phyloP scores from a whole-genome alignment of 1,139 yeast species.

The Yamadazyma kanchanaburiensis region DNA sequence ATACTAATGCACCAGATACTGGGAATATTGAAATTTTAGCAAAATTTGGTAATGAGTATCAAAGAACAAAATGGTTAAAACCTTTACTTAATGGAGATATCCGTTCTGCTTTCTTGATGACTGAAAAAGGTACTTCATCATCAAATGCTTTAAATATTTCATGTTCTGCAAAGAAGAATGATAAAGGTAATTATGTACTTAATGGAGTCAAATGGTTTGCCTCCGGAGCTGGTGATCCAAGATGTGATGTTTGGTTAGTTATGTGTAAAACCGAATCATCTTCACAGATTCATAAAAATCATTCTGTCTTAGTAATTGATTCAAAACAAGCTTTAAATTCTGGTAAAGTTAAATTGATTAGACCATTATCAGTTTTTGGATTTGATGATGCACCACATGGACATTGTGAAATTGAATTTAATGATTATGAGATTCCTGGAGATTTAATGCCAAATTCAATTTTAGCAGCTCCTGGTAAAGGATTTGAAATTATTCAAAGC shows the following conservation, averaged over 20 bases:
- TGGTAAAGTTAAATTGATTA: constrained; percentile 48
- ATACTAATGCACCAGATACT: constrained; percentile 70
- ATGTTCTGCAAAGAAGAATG: constrained; percentile 42
- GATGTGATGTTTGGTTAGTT: constrained; percentile 60
- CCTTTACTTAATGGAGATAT: constrained; percentile 60
- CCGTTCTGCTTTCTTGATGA: constrained; percentile 69
- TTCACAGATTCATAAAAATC: constrained; percentile 45
- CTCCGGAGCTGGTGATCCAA: constrained; percentile 73
- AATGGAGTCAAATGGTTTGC: constrained; percentile 77
- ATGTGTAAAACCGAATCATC: constrained; percentile 58
- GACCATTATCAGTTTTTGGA: constrained; percentile 61
- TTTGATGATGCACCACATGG: constrained; percentile 77
- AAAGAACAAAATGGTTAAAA: constrained; percentile 50
- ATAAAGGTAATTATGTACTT: constrained; percentile 49
- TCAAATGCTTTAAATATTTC: constrained; percentile 68
- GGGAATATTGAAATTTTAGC: constrained; percentile 73
- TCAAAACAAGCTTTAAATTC: constrained; percentile 48
- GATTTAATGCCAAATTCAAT: constrained; percentile 37
- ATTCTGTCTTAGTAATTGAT: constrained; percentile 59
- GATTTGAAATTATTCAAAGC: constrained; percentile 67
- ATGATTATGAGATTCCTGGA: constrained; percentile 46
- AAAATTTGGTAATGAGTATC: constrained; percentile 52
- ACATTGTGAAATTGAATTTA: constrained; percentile 60
- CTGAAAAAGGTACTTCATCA: constrained; percentile 64
- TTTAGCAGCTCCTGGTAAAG: constrained; percentile 54